A percentile compares a stretch with the other conserved stretches of the same genome.
Conservation (phyloP, 129 eudicot genomes). For the Dittrichia graveolens region DNA sequence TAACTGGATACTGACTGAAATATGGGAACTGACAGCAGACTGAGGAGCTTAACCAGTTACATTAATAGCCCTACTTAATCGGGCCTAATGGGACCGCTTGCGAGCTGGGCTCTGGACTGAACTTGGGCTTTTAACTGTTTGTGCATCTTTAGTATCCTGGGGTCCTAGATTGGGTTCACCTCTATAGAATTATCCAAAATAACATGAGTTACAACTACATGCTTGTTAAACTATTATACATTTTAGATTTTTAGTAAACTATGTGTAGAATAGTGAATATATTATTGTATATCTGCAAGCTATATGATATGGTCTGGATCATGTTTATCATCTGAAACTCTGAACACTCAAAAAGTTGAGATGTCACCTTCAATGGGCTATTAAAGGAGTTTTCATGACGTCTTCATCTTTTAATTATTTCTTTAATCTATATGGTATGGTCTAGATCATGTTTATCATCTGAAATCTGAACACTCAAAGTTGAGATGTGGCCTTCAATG, state of each 20-base stretch:
- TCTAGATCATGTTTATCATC: neutral
- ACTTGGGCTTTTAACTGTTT: neutral
- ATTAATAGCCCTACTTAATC: neutral
- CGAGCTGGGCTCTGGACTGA: neutral
- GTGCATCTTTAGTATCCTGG: neutral
- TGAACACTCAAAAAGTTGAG: too few relatives aligned
- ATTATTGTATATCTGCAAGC: constrained; percentile 9
- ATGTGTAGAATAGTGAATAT: neutral
- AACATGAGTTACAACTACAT: neutral
- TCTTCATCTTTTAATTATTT: too few relatives aligned
- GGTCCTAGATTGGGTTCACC: neutral
- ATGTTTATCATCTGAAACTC: too few relatives aligned
- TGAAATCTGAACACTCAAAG: neutral
- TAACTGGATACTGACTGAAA: neutral
- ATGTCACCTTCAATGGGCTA: constrained; percentile 1
- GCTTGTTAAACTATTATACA: neutral
- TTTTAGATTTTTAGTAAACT: neutral
- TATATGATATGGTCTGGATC: neutral
- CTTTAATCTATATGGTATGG: too few relatives aligned
- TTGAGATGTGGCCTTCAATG: neutral
- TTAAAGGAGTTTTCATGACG: too few relatives aligned
- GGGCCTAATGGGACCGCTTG: neutral
- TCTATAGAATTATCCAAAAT: too few relatives aligned
- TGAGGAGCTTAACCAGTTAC: neutral
- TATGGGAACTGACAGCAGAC: neutral